Percentiles rank a stretch among this genome's conserved stretches.
Evolutionary conservation across 1,139 yeast genomes (phyloP).

Genomic region (Yamadazyma friedrichii): DNA sequence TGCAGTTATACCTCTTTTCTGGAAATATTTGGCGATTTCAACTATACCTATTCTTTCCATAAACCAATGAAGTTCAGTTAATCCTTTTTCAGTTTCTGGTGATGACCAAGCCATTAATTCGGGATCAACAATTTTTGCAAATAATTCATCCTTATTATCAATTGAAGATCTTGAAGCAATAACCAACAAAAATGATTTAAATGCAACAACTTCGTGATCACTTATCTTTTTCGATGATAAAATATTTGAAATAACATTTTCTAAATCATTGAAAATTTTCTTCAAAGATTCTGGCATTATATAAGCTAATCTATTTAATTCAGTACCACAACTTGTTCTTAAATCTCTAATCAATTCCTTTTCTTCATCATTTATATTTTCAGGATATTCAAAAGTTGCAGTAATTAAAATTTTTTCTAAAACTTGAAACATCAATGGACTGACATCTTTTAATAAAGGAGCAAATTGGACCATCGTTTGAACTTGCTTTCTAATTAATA

Average conservation of each 20-base stretch:
- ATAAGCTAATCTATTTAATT: conserved; percentile 86
- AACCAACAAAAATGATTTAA: conserved; percentile 85
- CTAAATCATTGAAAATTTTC: conserved; percentile 77
- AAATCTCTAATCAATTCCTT: conserved; percentile 82
- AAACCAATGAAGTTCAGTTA: conserved; percentile 91
- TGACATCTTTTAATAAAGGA: conserved; percentile 79
- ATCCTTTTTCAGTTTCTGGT: conserved; percentile 84
- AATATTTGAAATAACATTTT: conserved; percentile 73
- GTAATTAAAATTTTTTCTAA: conserved; percentile 85
- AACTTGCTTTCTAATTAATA: conserved; percentile 77
- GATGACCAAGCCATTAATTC: conserved; percentile 92
- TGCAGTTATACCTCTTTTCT: conserved; percentile 76
- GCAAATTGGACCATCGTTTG: conserved; percentile 96
- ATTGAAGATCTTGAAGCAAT: conserved; percentile 85
- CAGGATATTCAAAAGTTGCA: conserved; percentile 82
- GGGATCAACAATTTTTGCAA: conserved; percentile 87
- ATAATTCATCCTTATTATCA: conserved; percentile 67
- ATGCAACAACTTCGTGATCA: conserved; percentile 90
- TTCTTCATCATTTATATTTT: conserved; percentile 64
- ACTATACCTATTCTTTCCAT: conserved; percentile 97
- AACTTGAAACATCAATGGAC: conserved; percentile 72
- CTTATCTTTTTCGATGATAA: conserved; percentile 70
- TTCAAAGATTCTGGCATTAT: conserved; percentile 90
- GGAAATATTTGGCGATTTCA: conserved; percentile 86
- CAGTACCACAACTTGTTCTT: conserved; percentile 92